These are phyloP conservation scores for Trametes cinnabarina DNA, from an alignment of 768 basidiomycete genomes.

Conservation along the genomic window DNA sequence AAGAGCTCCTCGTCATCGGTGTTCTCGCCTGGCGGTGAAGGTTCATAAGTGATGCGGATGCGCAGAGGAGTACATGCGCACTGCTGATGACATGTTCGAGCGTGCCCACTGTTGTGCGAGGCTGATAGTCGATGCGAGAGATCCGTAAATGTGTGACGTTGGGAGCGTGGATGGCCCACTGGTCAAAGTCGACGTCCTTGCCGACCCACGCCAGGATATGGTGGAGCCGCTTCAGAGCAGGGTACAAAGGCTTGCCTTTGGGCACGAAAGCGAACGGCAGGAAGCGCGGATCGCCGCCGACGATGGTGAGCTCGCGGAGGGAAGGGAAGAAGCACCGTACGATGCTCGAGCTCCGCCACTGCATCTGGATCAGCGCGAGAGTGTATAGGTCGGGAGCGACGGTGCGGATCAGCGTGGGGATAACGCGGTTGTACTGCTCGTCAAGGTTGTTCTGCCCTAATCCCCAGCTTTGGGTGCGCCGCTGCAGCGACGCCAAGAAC, in stretches of 20 bases:
- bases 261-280: conserved; percentile 10
- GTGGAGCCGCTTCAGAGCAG: conserved; percentile 14
- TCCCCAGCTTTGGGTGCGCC: conserved; percentile 14
- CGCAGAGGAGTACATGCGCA: too few relatives aligned
- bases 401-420: conserved; percentile 14
- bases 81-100: conserved; percentile 9
- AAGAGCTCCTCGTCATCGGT: not conserved
- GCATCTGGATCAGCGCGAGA: conserved; percentile 13
- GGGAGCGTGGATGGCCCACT: conserved; percentile 17
- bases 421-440: conserved; percentile 11
- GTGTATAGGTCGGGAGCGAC: conserved; percentile 14
- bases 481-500: conserved; percentile 11
- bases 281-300: conserved; percentile 18
- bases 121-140: conserved; percentile 12
- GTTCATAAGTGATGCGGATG: too few relatives aligned
- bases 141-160: conserved; percentile 17
- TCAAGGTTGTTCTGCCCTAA: conserved; percentile 12
- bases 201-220: conserved; percentile 13
- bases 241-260: conserved; percentile 7
- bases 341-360: conserved; percentile 14
- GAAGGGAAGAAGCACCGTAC: conserved; percentile 8
- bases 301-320: conserved; percentile 13
- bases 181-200: conserved; percentile 13
- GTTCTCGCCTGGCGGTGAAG: not conserved
- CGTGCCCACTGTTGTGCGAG: conserved; percentile 5